Evolutionary conservation across 2,329 filamentous ascomycete genomes (phyloP), one percentile per base, ranked within the genome.

Genomic region (Ciborinia camelliae): DNA sequence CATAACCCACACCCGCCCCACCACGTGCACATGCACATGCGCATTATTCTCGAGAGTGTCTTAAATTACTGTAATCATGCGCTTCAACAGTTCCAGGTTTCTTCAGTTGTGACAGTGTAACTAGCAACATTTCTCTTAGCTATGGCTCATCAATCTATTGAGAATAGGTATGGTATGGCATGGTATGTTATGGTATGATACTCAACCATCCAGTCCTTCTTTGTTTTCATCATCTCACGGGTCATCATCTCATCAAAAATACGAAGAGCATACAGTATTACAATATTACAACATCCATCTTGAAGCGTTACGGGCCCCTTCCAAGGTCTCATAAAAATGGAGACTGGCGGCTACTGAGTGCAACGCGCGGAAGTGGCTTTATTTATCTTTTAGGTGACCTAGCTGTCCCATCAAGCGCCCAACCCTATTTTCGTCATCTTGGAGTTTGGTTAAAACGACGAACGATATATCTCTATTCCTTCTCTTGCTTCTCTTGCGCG

Each of bases 1-100:
- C n/a, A n/a, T n/a, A n/a, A n/a, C n/a, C n/a, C n/a, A n/a, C n/a
- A n/a, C n/a, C n/a, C n/a, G n/a, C n/a, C n/a, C n/a, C n/a, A n/a
- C n/a, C n/a, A n/a, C n/a, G n/a, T n/a, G n/a, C n/a, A n/a, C n/a
- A n/a, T n/a, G n/a, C n/a, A n/a, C 15, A 62, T 52, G 47, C 37
- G 23, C 47, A 53, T 62, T 28, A 48, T 50, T 58, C n/a, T 39
- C 41, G 32, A 8, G 18, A 30, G 50, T 63, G 62, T 63, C 62
- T 63, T 63, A 63, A 52, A 58, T 63, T 32, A n/a, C n/a, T n/a
- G n/a, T n/a, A 26, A 63, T 51, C 62, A 63, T 59, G 62, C 62
- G n/a, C 45, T 60, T 51, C 37, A 20, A 58, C 12, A 50, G 41
- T 58, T n/a, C n/a, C n/a, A n/a, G n/a, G n/a, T 51, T 39, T 23